Base-by-base conservation (phyloP, 2,329 filamentous ascomycete genomes). In the Pleurostoma richardsiae region DNA sequence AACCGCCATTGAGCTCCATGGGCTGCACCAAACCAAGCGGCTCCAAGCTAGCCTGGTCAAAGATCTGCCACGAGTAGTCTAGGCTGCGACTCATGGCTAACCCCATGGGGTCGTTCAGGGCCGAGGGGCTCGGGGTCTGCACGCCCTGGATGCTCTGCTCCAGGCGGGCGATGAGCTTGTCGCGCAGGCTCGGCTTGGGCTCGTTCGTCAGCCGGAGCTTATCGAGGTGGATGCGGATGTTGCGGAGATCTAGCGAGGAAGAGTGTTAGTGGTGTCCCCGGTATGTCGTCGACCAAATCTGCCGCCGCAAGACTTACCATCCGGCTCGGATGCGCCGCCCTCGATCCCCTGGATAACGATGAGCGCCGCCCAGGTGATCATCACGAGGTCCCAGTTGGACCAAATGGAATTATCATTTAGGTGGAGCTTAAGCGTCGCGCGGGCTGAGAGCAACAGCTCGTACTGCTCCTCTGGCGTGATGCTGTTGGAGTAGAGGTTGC, bases 301-400 rank as follows among this genome's bases (percentile, higher is more conserved):
- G 11, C 6, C 10, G 30, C 19, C 27, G 3, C 3, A 36, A 1
- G 10, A 41, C 54, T 54, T 52, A 68, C 66, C 65, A 29, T 68
- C 64, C 3, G 57, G 50, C 44, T 71, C 66, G 1, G 66, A 66
- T 7, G 65, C 62, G 0, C 67, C 67, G 1, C 64, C 66, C 47
- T 70, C 65, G 3, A 69, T 57, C 3, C 62, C 69, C 49, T 71
- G 68, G 1, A 72, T 52, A 2, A 71, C 66, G n/a, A 71, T 66
- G 6, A 71, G 53, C 2, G 68, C 67, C 5, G 69, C 68, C 68
- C 68, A 71, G 0, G 68, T 70, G 43, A 72, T 72, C 52, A 72
- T 67, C 26, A 70, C 62, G 1, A 71, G 54, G 39, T 71, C 69
- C 62, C 66, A 72, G 40, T 71, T 71, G 4, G 66, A 62, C 69